Percentiles rank a stretch among this genome's conserved stretches.
Conservation (phyloP, 169 alveolate genomes). For the Plasmodium gallinaceum region DNA sequence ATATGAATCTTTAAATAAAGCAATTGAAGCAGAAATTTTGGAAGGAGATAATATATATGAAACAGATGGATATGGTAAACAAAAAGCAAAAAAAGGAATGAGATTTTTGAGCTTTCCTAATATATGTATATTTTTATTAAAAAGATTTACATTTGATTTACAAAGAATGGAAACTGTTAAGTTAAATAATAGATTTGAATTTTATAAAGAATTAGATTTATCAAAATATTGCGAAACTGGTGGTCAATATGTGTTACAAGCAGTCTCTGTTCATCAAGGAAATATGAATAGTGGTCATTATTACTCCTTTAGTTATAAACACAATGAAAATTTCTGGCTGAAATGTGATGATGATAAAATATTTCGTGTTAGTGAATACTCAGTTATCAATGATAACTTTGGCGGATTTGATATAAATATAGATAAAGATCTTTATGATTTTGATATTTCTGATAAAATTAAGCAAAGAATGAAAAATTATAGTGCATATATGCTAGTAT, state of each 20-base stretch:
- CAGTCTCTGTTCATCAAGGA: conserved; percentile 97
- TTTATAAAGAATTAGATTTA: conserved; percentile 92
- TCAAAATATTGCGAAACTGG: conserved; percentile 78
- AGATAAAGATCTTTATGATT: conserved; percentile 71
- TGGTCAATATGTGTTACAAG: conserved; percentile 90
- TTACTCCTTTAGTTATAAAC: conserved; percentile 91
- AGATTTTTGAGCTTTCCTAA: conserved; percentile 95
- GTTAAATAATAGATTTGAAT: conserved; percentile 92
- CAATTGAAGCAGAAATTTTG: conserved; percentile 94
- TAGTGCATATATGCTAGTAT: conserved; percentile 95
- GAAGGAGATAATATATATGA: conserved; percentile 97
- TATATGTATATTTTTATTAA: conserved; percentile 93
- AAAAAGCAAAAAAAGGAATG: conserved; percentile 91
- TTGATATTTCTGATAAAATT: conserved; percentile 69
- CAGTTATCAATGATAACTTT: conserved; percentile 90
- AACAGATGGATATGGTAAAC: conserved; percentile 94
- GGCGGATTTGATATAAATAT: conserved; percentile 93
- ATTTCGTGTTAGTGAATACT: conserved; percentile 88
- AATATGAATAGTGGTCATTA: conserved; percentile 96
- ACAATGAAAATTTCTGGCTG: conserved; percentile 89
- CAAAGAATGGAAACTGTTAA: conserved; percentile 91
- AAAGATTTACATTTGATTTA: conserved; percentile 92
- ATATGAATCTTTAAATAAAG: conserved; percentile 92
- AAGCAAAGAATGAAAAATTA: conserved; percentile 85
- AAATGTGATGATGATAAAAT: conserved; percentile 96